Base-by-base conservation (phyloP, 208 protist species). In the Acanthamoeba quina region DNA sequence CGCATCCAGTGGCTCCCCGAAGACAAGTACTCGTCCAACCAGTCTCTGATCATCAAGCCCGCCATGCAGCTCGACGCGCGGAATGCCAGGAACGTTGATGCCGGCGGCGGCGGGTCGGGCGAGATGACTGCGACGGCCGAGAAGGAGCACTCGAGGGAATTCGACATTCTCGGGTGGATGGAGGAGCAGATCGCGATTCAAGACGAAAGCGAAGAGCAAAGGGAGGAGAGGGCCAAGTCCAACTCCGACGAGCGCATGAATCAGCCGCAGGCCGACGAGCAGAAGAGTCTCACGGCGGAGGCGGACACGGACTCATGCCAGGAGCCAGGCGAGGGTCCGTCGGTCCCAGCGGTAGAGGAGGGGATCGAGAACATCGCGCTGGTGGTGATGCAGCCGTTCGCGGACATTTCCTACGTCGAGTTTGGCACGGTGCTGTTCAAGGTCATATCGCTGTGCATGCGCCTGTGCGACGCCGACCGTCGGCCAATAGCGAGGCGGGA, bases 401-500 rank as follows among this genome's bases (percentile, higher is more conserved):
- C 11, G 26, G 41, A 82, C 24, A n/a, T 82, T 9, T 82, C 72
- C 72, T 82, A 82, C 72, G 41, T 82, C 72, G 41, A 82, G 15
- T 82, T 82, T 54, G 72, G 72, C 34, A 37, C 41, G 1, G 31
- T 29, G 41, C 72, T 82, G 41, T 82, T 34, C 44, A 82, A 29
- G 72, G 72, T 82, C 2, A 82, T 82, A 37, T 82, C 72, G 41
- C 72, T 82, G 1, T 82, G 72, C 72, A 82, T 82, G 34, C 41
- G 72, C 72, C 15, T 82, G 72, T 56, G 72, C 72, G 44, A 82
- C 31, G 72, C 21, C 34, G 72, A 82, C 17, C 68, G 68, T 29
- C 24, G 4, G 6, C 24, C 17, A 17, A 5, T 2, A 26, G 6
- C 17, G 58, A 64, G 11, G 6, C 58, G 58, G 19, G 24, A 24